Base-by-base conservation (phyloP, 2,329 filamentous ascomycete genomes). In the Fusarium cyanostomum region DNA sequence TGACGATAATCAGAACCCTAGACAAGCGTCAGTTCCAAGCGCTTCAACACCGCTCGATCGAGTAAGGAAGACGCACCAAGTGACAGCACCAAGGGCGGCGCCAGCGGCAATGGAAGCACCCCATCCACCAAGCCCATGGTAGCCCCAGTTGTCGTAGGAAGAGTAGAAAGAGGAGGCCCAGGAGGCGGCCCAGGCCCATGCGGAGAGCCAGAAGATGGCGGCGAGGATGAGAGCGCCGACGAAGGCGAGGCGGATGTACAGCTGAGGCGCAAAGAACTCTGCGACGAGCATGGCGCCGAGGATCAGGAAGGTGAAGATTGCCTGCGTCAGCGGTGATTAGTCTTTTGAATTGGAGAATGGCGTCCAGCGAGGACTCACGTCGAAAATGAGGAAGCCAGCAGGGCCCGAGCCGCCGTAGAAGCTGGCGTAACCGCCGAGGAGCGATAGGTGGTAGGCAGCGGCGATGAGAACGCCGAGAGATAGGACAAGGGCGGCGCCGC, bases 301-400 rank as follows among this genome's bases (percentile, higher is more conserved):
- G 59, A 81, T 61, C 57, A 81, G 63, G 71, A 74, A 77, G 28
- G 78, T 80, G 58, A 75, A 73, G 67, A 81, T 74, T 46, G 72
- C 65, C 80, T 82, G 31, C 7, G n/a, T 2, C 3, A 5, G 28
- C 8, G 57, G 50, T n/a, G 62, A 48, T 68, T 21, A 59, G 57
- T 1, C 7, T 3, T 30, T 21, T 2, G 4, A 5, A 7, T 21
- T 21, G 3, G 9, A 28, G 61, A 54, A 69, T 58, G 37, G 61
- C 68, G 41, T 68, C 37, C 31, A 5, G 13, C 5, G 18, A 21
- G 52, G 50, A 66, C 79, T 71, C 66, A 84, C 81, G 31, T 81
- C 76, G 55, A 83, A 83, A 59, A 82, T 77, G 38, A 82, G 71
- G 59, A 83, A 80, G 31, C 76, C 78, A 3, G 75, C 73, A 5